Evolutionary conservation across 208 protist species (phyloP), one percentile per base, ranked within the genome.

Genomic region (Crithidia expoeki): DNA sequence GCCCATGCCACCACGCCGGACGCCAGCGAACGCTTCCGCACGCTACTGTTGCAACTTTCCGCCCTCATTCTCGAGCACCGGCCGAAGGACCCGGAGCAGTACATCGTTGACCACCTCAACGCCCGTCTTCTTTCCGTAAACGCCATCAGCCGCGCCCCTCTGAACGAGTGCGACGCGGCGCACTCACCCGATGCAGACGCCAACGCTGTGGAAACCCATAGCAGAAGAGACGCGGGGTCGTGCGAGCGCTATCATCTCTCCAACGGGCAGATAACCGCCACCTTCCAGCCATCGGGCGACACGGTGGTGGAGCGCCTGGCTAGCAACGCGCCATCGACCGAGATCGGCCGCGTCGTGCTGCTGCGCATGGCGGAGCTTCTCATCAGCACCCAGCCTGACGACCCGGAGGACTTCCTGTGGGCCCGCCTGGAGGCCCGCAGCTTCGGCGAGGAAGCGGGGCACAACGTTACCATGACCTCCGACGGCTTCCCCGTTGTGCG

Each of bases 401-500:
- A 91, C 60, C 76, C 84, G 25, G 79, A 87, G 61, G 71, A 85
- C 28, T 88, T 89, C 27, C 70, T 94, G 42, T 89, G 82, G 74
- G 74, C 66, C 4, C 78, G 74, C 7, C 72, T 90, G 34, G 74
- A 87, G 44, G 75, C 80, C 32, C 82, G 75, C 46, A 78, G 55
- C 73, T 83, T 80, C 47, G 53, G 74, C 19, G 85, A 88, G 32
- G 76, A 88, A 33, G 66, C 68, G 19, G 62, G 76, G 19, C 73
- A 74, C 58, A 72, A 62, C 34, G 44, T 69, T n/a, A 42, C 65
- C 7, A 19, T 79, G 16, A 64, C 61, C 32, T 47, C 51, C 36
- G 73, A 79, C 19, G 79, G 71, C 40, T 72, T 56, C 53, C 59
- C 71, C 5, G 33, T 81, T 2, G 52, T 79, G 27, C 56, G 72